Conservation (phyloP, 495 filamentous ascomycete species). For the Aspergillus heteromorphus region DNA sequence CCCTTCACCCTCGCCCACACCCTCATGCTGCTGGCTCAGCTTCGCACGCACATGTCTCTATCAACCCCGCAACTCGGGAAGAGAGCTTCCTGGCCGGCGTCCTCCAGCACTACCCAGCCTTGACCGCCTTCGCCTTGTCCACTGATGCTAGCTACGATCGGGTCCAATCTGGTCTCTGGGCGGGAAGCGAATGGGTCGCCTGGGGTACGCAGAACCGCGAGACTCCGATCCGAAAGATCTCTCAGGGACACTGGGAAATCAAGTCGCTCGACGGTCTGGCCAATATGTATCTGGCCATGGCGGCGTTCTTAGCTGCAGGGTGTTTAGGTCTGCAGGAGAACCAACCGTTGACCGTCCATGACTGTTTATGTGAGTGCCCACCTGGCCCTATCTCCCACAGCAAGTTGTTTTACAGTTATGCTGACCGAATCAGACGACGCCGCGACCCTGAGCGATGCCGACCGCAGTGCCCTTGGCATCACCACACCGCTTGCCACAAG, state of each 20-base stretch:
- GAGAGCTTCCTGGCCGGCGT: slow-evolving; percentile 36
- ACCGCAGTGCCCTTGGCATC: slow-evolving; percentile 28
- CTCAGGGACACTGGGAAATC: slow-evolving; percentile 35
- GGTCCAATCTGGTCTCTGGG: slow-evolving; percentile 51
- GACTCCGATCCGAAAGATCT: slow-evolving; percentile 38
- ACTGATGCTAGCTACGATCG: slow-evolving; percentile 39
- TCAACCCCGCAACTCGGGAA: slow-evolving; percentile 23
- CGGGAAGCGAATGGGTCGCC: slow-evolving; percentile 38
- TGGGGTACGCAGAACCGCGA: slow-evolving; percentile 45
- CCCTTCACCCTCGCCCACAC: slow-evolving; percentile 70
- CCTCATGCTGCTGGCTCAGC: slow-evolving; percentile 30
- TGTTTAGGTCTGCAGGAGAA: slow-evolving; percentile 50
- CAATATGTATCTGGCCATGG: slow-evolving; percentile 43
- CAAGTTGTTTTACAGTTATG: neutral
- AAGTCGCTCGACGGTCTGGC: slow-evolving; percentile 37
- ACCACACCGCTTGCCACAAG: slow-evolving; percentile 36
- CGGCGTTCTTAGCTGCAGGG: slow-evolving; percentile 63
- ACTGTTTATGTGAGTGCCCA: slow-evolving; percentile 45
- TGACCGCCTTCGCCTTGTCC: slow-evolving; percentile 35
- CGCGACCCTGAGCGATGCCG: slow-evolving; percentile 18
- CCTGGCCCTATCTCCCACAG: neutral
- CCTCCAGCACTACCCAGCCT: slow-evolving; percentile 24
- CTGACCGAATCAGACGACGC: slow-evolving; percentile 24
- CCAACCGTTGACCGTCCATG: slow-evolving; percentile 42
- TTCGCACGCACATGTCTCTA: slow-evolving; percentile 43